Evolutionary conservation across 1,139 yeast genomes (phyloP), one percentile per base, ranked within the genome.

Genomic region (Magnusiomyces tetraspermus): DNA sequence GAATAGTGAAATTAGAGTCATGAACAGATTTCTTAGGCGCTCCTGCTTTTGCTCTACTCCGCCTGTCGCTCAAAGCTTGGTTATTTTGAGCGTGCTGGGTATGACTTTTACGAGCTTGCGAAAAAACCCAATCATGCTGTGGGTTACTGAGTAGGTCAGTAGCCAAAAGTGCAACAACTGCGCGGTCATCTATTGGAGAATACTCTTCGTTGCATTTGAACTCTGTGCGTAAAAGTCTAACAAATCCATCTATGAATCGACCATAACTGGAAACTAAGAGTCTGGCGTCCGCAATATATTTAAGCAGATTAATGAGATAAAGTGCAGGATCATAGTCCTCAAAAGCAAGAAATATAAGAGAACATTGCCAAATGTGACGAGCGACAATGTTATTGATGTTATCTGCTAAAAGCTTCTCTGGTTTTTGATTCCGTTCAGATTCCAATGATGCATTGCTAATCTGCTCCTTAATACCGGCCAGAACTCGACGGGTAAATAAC

Each of bases 111-210:
- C 21, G 15, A 17, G 42, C 24, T 15, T 19, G 42, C 22, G 42
- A 38, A 15, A 63, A 63, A 15, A 62, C 58, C 67, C 67, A 63
- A 2, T 63, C 60, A 24, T 59, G 61, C 19, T 57, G 49, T 38
- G 55, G 57, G 31, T 55, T 52, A 2, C 59, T 53, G 51, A 63
- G 65, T 40, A 62, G 37, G 48, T 63, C 66, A 8, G 62, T 57
- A 2, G 65, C 57, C 19, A 63, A 44, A 4, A 63, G 52, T 4
- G 67, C 63, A 23, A 62, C 46, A 19, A 63, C 53, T 28, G 60
- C 64, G 38, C 59, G 57, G 46, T 62, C 66, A 31, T 55, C 51
- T 53, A 57, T 53, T 15, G 62, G 60, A 26, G 47, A 50, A 43
- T 50, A 60, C 19, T 22, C 19, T 31, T 28, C 30, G 4, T 33